Percentiles rank a stretch among this genome's conserved stretches.
Conservation (phyloP, 2,329 filamentous ascomycete genomes). For the Arthrobotrys conoides region DNA sequence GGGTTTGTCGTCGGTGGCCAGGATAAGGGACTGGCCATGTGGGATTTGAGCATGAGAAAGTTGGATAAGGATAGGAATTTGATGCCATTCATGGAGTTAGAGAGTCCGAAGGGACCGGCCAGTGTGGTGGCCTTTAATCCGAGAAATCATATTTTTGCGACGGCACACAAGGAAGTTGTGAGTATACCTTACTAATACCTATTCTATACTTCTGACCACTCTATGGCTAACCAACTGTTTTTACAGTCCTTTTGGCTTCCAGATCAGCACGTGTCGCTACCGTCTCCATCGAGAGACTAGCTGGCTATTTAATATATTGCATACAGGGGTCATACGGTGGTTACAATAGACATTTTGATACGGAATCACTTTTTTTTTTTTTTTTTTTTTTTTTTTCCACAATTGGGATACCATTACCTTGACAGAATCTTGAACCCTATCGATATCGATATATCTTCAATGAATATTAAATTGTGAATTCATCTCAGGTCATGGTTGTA, state of each 20-base stretch:
- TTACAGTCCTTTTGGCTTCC: conserved; percentile 64
- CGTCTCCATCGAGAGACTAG: conserved; percentile 58
- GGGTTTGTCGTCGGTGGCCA: conserved; percentile 83
- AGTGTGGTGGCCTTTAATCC: conserved; percentile 90
- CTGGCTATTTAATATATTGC: background rate
- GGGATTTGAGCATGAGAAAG: conserved; percentile 79
- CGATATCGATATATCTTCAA: background rate
- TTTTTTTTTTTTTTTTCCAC: background rate
- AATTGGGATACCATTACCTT: background rate
- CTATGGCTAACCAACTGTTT: conserved; percentile 30
- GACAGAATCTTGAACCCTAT: background rate
- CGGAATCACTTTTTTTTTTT: background rate
- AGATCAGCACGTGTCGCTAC: conserved; percentile 63
- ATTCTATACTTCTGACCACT: background rate
- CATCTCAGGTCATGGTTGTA: background rate
- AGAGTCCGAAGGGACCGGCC: conserved; percentile 73
- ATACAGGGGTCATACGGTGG: background rate
- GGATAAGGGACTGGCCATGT: conserved; percentile 80
- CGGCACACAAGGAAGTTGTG: conserved; percentile 85
- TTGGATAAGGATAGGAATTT: conserved; percentile 73
- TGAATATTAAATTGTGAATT: background rate
- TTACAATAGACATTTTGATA: background rate
- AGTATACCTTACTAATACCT: conserved; percentile 31
- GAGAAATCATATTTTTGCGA: conserved; percentile 90
- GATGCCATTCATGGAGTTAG: conserved; percentile 73